These are phyloP conservation scores for Murraya koenigii DNA, from an alignment of 345 rosid species.

Conservation along the genomic window DNA sequence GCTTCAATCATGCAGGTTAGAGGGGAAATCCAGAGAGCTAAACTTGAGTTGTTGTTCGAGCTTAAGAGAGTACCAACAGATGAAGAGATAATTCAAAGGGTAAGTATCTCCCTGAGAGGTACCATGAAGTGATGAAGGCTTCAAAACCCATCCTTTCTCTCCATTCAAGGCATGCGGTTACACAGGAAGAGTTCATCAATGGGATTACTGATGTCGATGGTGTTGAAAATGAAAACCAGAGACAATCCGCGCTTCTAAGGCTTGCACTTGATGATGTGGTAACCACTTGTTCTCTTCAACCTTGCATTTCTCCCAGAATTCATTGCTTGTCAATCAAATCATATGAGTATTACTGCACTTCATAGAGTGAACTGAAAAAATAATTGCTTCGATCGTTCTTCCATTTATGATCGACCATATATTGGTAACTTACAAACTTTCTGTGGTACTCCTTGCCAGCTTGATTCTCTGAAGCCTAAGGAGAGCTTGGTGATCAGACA, in stretches of 20 bases:
- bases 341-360: background rate
- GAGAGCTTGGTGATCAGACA: constrained; percentile 94
- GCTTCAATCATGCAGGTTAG: constrained; percentile 55
- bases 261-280: constrained; percentile 99
- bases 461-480: constrained; percentile 87
- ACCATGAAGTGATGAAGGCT: constrained; percentile 75
- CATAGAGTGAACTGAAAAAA: background rate
- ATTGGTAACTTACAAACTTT: background rate
- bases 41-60: constrained; percentile 61
- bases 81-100: constrained; percentile 57
- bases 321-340: background rate
- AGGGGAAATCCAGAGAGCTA: constrained; percentile 67
- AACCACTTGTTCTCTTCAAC: constrained; percentile 8
- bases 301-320: constrained; percentile 2
- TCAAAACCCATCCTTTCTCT: constrained; percentile 71
- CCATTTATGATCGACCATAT: background rate
- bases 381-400: background rate
- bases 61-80: constrained; percentile 68
- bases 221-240: constrained; percentile 58
- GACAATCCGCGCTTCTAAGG: constrained; percentile 86
- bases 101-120: constrained; percentile 82
- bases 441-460: constrained; percentile 37
- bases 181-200: constrained; percentile 84
- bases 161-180: constrained; percentile 61
- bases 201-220: constrained; percentile 72